Evolutionary conservation across 192 early-diverging fungal genomes (phyloP), one percentile per base, ranked within the genome.

Genomic region (Gryganskiella cystojenkinii): DNA sequence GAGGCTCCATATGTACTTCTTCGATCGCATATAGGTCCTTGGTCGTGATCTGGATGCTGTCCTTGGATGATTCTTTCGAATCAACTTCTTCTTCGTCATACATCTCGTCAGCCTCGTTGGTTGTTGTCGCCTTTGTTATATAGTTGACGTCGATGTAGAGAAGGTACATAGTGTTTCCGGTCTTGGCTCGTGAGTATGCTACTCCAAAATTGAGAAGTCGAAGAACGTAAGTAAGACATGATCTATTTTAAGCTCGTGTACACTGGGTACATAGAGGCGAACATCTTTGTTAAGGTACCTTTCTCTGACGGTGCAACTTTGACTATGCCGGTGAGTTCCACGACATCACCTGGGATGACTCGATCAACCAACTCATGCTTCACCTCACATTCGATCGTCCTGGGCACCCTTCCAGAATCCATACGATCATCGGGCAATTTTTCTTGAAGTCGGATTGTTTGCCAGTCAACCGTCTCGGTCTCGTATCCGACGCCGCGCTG

Each of bases 261-360:
- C n/a, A n/a, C n/a, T n/a, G n/a, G n/a, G n/a, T n/a, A n/a, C n/a
- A n/a, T n/a, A n/a, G n/a, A n/a, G n/a, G n/a, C n/a, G n/a, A n/a
- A n/a, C n/a, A n/a, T n/a, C n/a, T n/a, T n/a, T n/a, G n/a, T n/a
- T n/a, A n/a, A n/a, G n/a, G n/a, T 53, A 88, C 90, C 79, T 82
- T 92, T 85, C 65, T 91, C 81, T 65, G 91, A 85, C 62, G 85
- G 83, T 15, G 89, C 55, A n/a, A 92, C 92, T 55, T 95, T 92
- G 30, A 95, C 88, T 24, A 90, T 86, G 10, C 94, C 94, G 11
- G 90, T 89, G 51, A 92, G 84, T 30, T 68, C 86, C 27, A 95
- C 92, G 15, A 95, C 90, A 65, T 95, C 93, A 7, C 94, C 94
- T n/a, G 94, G 93, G 19, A 91, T 89, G 40, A 90, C 88, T 4